Base-by-base conservation (phyloP, 2,329 filamentous ascomycete genomes). In the Epichloe amarillans region DNA sequence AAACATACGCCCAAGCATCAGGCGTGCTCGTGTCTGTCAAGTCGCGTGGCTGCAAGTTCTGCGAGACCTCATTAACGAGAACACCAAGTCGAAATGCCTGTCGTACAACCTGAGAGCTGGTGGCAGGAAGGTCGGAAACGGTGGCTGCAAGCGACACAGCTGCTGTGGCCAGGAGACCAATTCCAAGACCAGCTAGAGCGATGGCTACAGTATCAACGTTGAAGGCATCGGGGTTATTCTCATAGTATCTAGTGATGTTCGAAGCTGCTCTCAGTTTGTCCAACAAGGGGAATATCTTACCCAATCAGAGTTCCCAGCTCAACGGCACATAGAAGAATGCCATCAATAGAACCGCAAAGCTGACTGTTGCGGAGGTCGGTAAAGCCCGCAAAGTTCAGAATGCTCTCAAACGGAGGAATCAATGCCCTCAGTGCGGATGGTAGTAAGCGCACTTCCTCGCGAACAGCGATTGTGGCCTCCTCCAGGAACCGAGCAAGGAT, bases 81-180 rank as follows among this genome's bases (percentile, higher is more conserved):
- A 74, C 57, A 1, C 73, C 72, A 3, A 76, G 60, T 1, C 73
- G 64, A 52, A 77, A 76, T 1, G 74, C 70, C 1, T 67, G 36
- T 0, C 70, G 63, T 2, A 74, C 57, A 1, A 61, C 66, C 47
- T 75, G 62, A 0, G 66, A 70, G 6, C 71, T 73, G n/a, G 60
- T 58, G 3, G 62, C 40, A 2, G 69, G 59, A 0, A 77, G 41
- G 19, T 74, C 69, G 0, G 62, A 56, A 5, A 73, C n/a, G 0
- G 59, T 63, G 0, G 59, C 50, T 4, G 74, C 62, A 2, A 73
- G 36, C 0, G 72, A 63, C 0, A 75, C 57, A 1, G 72, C 73
- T 17, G 69, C 62, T 0, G 66, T 58, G 4, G 70, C 57, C 0
- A 76, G 54, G 0, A 76, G 55, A 1, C 74, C 74, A n/a, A 70